Evolutionary conservation across 1,284 basidiomycete genomes (phyloP).

Genomic region (Papiliotrema terrestris): DNA sequence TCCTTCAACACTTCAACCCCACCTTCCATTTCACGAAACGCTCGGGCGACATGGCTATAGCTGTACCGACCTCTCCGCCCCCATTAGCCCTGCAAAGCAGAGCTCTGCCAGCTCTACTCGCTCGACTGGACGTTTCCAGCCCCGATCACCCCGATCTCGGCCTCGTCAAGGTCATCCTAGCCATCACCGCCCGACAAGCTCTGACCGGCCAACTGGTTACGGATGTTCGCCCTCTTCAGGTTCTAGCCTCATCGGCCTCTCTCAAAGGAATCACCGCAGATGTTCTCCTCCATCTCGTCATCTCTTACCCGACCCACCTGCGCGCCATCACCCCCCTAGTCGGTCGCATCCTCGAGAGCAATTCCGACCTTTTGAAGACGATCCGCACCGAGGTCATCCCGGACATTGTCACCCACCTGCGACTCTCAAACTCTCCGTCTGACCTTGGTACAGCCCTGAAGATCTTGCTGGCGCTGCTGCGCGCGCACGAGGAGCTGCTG

Average conservation of each 20-base stretch:
- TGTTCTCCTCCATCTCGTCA: slow-evolving; percentile 17
- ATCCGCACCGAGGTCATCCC: slow-evolving; percentile 21
- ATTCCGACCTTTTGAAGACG: slow-evolving; percentile 9
- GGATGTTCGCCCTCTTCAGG: not conserved
- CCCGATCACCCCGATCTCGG: not conserved
- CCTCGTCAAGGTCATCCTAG: not conserved
- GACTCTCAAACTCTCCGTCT: not conserved
- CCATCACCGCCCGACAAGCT: not conserved
- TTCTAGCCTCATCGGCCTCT: not conserved
- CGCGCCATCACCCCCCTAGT: slow-evolving; percentile 15
- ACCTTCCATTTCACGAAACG: too few species aligned
- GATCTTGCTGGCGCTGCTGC: slow-evolving; percentile 14
- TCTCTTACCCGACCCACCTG: slow-evolving; percentile 20
- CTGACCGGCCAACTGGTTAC: not conserved
- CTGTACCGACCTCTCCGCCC: not conserved
- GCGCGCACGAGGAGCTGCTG: slow-evolving; percentile 28
- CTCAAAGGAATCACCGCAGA: not conserved
- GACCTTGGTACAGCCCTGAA: slow-evolving; percentile 2
- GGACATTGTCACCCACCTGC: slow-evolving; percentile 13
- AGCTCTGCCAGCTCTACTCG: not conserved
- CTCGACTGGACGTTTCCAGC: not conserved
- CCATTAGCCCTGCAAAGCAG: not conserved
- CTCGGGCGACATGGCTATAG: not conserved
- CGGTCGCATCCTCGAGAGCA: slow-evolving; percentile 3
- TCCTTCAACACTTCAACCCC: too few species aligned